Conservation (phyloP, 352 stramenopile genomes). For the Pythium plurisporium region DNA sequence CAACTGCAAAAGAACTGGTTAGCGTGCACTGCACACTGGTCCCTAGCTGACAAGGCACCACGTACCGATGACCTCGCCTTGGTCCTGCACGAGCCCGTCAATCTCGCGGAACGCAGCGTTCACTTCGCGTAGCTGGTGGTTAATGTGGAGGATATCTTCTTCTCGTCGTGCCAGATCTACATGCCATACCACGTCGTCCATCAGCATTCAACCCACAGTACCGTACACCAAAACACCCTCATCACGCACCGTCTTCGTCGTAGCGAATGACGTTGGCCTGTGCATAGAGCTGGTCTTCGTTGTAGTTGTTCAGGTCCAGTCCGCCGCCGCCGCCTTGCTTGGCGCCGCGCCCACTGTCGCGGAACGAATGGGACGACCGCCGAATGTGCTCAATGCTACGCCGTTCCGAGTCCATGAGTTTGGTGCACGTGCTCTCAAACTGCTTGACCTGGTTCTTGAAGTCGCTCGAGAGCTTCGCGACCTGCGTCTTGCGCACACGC, state of each 20-base stretch:
- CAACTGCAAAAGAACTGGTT: conserved; percentile 46
- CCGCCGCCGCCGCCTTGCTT: conserved; percentile 2
- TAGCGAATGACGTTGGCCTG: conserved; percentile 82
- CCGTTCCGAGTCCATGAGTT: conserved; percentile 63
- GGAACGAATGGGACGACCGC: conserved; percentile 71
- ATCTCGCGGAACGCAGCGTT: conserved; percentile 85
- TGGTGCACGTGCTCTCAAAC: conserved; percentile 73
- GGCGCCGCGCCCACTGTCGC: conserved; percentile 15
- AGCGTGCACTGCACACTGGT: too few relatives aligned
- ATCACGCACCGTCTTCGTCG: conserved; percentile 69
- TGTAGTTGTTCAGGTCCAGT: conserved; percentile 72
- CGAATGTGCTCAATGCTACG: conserved; percentile 78
- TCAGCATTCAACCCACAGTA: neutral
- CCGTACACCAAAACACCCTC: neutral
- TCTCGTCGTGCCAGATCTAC: conserved; percentile 73
- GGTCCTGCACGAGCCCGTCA: conserved; percentile 76
- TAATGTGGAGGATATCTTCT: conserved; percentile 87
- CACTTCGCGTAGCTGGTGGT: conserved; percentile 80
- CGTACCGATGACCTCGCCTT: conserved; percentile 65
- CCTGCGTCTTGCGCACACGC: conserved; percentile 61
- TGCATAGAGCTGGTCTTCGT: conserved; percentile 84
- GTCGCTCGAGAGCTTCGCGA: conserved; percentile 78
- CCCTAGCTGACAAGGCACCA: neutral
- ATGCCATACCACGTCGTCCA: neutral
- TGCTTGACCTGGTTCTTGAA: conserved; percentile 76